Base-by-base conservation (phyloP, 495 filamentous ascomycete species). In the Jackrogersella multiformis region DNA sequence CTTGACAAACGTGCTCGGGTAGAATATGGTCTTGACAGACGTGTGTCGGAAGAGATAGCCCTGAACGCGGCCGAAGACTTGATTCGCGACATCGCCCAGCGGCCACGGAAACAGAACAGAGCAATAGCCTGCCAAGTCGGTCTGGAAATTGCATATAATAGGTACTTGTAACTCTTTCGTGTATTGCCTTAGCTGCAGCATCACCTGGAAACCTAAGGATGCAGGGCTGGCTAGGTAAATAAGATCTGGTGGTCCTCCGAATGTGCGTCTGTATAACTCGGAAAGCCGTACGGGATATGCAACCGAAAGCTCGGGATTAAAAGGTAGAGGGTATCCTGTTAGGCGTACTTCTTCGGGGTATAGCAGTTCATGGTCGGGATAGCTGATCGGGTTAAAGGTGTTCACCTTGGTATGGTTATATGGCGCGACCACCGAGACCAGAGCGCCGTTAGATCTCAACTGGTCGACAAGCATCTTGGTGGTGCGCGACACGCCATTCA, bases 221-320 rank as follows among this genome's bases (percentile, higher is more conserved):
- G 87, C 87, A 0, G 87, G 87, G 54, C 85, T 88, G 10, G 87
- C 87, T 0, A 89, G 74, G 64, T 90, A 90, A 64, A 89, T 83
- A 34, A 89, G 74, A 61, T 82, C 81, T 0, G 87, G 87, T 1
- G 73, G 65, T 2, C 57, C 55, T 30, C 79, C 68, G 53, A 87
- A 87, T 1, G 85, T 84, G 26, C 79, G 77, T 10, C 69, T 72
- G 62, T 84, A 87, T 18, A 88, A 68, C 5, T 80, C 74, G 9
- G 81, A 81, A 23, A 89, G 78, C 21, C 84, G 83, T 66, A 89
- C 84, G 0, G 87, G 87, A 71, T 87, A 88, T 7, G 86, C 86
- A 15, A 89, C 80, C 5, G 84, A 86, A 49, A 90, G 77, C 56
- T 88, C 85, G 0, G 86, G 87, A 72, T 87, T 88, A 73, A 88